A percentile compares a stretch with the other conserved stretches of the same genome.
Evolutionary conservation across 176 grass and related monocot species (phyloP).

Genomic region (Cenchrus fungigraminus): DNA sequence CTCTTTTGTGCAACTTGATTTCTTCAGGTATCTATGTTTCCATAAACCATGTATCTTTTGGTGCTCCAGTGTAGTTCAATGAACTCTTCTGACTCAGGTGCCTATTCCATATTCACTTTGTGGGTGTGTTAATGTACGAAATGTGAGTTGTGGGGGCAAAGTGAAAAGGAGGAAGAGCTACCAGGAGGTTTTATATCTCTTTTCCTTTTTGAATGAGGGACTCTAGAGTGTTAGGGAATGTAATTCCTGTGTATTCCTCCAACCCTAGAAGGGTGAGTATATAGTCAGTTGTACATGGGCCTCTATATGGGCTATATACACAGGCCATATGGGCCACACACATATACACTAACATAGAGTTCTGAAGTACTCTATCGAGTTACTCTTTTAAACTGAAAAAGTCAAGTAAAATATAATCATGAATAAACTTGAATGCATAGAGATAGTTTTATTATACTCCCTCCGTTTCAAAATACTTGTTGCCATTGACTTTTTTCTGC

Average conservation of each 20-base stretch:
- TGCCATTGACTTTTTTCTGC: too few species aligned
- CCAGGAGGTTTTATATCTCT: background rate
- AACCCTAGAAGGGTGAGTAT: too few species aligned
- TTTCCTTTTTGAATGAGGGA: background rate
- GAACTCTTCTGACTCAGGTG: background rate
- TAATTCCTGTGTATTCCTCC: too few species aligned
- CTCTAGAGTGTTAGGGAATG: background rate
- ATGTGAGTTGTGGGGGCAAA: background rate
- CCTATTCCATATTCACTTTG: background rate
- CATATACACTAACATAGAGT: too few species aligned
- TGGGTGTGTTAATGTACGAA: conserved; percentile 8
- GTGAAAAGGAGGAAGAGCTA: background rate
- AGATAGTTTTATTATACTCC: background rate
- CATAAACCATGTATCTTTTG: background rate
- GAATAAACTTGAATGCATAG: conserved; percentile 26
- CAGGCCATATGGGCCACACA: too few species aligned
- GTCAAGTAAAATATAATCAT: background rate
- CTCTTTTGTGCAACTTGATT: conserved; percentile 92
- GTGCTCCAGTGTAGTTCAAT: conserved; percentile 4
- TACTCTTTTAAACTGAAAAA: background rate
- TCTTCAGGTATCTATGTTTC: conserved; percentile 72
- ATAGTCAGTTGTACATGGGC: too few species aligned
- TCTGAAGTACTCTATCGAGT: background rate
- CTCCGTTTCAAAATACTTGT: too few species aligned
- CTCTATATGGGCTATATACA: too few species aligned